phyloP scores from a whole-genome alignment of 257 asterid genomes.

The Oldenlandia corymbosa region DNA sequence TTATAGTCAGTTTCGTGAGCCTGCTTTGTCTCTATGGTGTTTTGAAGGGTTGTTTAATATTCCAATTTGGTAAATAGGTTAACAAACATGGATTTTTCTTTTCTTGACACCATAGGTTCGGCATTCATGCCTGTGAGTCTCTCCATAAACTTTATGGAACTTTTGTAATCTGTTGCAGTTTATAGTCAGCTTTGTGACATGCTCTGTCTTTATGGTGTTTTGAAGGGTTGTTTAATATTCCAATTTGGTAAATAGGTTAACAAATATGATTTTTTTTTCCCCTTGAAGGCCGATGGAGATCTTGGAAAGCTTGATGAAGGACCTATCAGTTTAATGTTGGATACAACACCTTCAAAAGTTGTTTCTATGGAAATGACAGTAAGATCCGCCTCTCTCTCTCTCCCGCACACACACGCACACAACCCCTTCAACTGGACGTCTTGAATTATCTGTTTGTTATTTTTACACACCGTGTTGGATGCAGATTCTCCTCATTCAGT shows the following conservation, averaged over 20 bases:
- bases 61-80: not conserved
- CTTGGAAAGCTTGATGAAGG: conserved; percentile 91
- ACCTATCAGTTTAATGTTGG: conserved; percentile 75
- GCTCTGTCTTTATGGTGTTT: not conserved
- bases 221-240: not conserved
- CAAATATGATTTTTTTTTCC: conserved; percentile 14
- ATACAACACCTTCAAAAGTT: conserved; percentile 90
- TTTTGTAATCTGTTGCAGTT: conserved; percentile 2
- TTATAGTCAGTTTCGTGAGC: not conserved
- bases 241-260: not conserved
- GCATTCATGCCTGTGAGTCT: conserved; percentile 54
- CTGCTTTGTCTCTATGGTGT: not conserved
- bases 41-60: not conserved
- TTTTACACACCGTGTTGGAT: no score
- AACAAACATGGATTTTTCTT: conserved; percentile 11
- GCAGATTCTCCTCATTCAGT: no score
- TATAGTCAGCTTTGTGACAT: not conserved
- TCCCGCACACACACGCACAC: not conserved
- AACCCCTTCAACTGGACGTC: no score
- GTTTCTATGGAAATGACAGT: conserved; percentile 88
- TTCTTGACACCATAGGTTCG: conserved; percentile 59
- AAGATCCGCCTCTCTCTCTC: conserved; percentile 25
- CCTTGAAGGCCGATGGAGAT: conserved; percentile 70
- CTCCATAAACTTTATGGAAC: conserved; percentile 13
- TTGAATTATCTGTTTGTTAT: no score